Evolutionary conservation across 2,329 filamentous ascomycete species (phyloP).

Genomic region (Cytospora piceicola): DNA sequence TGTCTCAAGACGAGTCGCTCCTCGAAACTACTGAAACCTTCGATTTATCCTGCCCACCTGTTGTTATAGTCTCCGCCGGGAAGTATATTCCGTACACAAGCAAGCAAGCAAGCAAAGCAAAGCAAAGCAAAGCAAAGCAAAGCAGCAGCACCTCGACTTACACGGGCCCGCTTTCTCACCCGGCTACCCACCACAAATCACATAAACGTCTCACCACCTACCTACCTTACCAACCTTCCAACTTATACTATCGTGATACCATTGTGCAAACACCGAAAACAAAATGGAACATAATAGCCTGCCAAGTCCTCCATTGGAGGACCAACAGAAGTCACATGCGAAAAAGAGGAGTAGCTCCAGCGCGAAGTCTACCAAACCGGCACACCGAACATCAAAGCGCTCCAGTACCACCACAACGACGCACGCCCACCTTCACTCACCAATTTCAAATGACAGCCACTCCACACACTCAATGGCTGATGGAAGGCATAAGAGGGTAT

Average conservation of each 20-base stretch:
- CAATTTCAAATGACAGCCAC: conserved; percentile 43
- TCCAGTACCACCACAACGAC: conserved; percentile 48
- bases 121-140: no score
- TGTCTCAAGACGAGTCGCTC: conserved; percentile 1
- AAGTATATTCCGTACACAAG: neutral
- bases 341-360: conserved; percentile 46
- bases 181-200: neutral
- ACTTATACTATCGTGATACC: conserved; percentile 7
- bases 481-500: conserved; percentile 65
- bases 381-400: conserved; percentile 57
- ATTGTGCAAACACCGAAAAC: conserved; percentile 17
- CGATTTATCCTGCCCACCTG: neutral
- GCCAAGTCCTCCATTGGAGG: conserved; percentile 58
- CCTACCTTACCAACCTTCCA: neutral
- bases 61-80: neutral
- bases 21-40: conserved; percentile 10
- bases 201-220: neutral
- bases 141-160: conserved; percentile 8
- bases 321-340: conserved; percentile 42
- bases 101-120: no score
- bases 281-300: conserved; percentile 55
- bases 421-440: conserved; percentile 42
- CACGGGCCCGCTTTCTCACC: conserved; percentile 8
- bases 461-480: conserved; percentile 50
- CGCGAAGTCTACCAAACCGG: conserved; percentile 53